These are phyloP conservation scores for Wickerhamiella azymoides DNA, from an alignment of 805 yeast genomes.

Conservation along the genomic window DNA sequence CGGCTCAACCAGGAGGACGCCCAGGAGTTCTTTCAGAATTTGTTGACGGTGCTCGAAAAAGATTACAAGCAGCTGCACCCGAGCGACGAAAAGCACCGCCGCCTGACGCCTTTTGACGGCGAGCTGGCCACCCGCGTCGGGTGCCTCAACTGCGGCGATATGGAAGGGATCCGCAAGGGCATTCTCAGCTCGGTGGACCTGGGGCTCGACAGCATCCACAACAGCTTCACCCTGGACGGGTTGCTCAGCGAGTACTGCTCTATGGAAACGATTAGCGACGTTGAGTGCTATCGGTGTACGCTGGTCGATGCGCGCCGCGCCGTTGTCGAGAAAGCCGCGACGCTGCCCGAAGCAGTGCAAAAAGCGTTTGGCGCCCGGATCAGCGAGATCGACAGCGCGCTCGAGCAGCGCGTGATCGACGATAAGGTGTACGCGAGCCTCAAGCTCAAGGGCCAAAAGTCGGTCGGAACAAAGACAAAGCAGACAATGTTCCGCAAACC, in stretches of 20 bases:
- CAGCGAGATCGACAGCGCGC: slow-evolving; percentile 36
- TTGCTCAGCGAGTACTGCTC: slow-evolving; percentile 25
- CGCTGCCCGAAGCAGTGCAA: slow-evolving; percentile 2
- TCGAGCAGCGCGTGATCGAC: slow-evolving; percentile 53
- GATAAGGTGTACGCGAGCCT: slow-evolving; percentile 66
- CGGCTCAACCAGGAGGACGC: slow-evolving; percentile 96
- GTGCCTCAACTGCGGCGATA: slow-evolving; percentile 81
- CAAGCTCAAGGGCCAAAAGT: slow-evolving; percentile 59
- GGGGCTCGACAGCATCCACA: slow-evolving; percentile 14
- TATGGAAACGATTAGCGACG: slow-evolving; percentile 83
- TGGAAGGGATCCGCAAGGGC: slow-evolving; percentile 79
- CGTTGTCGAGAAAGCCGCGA: slow-evolving; percentile 16
- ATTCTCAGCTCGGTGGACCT: slow-evolving; percentile 36
- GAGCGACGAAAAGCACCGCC: slow-evolving; percentile 21
- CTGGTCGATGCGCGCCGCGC: slow-evolving; percentile 28
- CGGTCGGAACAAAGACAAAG: slow-evolving; percentile 68
- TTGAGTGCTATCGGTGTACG: slow-evolving; percentile 89
- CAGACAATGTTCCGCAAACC: slow-evolving; percentile 73
- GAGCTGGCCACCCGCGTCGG: slow-evolving; percentile 78
- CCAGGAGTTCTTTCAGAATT: slow-evolving; percentile 77
- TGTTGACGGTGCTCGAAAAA: slow-evolving; percentile 23
- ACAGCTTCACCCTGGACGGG: slow-evolving; percentile 14
- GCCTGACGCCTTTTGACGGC: slow-evolving; percentile 88
- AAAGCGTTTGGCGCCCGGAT: slow-evolving; percentile 34
- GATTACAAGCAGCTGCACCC: slow-evolving; percentile 17